phyloP scores from a whole-genome alignment of 164 flowering plant genomes.

The Chimonanthus salicifolius region DNA sequence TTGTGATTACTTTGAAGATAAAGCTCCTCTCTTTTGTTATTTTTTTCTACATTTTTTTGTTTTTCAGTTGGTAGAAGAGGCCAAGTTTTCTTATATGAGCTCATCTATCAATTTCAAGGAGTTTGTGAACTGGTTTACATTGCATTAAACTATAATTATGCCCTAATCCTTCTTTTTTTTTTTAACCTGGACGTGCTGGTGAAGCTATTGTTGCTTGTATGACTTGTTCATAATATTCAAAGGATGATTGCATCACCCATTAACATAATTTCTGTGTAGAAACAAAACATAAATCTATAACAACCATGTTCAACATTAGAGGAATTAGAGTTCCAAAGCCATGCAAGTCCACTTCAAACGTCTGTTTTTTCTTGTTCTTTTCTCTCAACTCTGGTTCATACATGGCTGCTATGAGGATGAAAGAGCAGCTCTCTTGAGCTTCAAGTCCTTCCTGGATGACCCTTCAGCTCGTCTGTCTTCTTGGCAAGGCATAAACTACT shows the following conservation, averaged over 20 bases:
- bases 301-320: background rate
- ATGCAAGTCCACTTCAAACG: slow-evolving; percentile 2
- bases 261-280: background rate
- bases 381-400: background rate
- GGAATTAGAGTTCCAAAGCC: background rate
- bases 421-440: slow-evolving; percentile 14
- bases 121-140: background rate
- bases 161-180: background rate
- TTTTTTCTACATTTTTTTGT: too few relatives aligned
- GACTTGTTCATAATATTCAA: background rate
- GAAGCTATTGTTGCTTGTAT: background rate
- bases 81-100: too few relatives aligned
- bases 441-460: slow-evolving; percentile 16
- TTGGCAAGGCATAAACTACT: slow-evolving; percentile 19
- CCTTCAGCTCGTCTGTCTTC: slow-evolving; percentile 14
- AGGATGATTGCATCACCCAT: background rate
- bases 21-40: too few relatives aligned
- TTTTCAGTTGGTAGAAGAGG: too few relatives aligned
- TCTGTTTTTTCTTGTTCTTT: slow-evolving; percentile 1
- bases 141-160: background rate
- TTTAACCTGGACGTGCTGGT: background rate
- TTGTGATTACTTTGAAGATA: too few relatives aligned
- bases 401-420: slow-evolving; percentile 12
- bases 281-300: background rate
- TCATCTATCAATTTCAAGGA: too few relatives aligned